Base-by-base conservation (phyloP, 148 eudicot species). In the Dysphania ambrosioides region DNA sequence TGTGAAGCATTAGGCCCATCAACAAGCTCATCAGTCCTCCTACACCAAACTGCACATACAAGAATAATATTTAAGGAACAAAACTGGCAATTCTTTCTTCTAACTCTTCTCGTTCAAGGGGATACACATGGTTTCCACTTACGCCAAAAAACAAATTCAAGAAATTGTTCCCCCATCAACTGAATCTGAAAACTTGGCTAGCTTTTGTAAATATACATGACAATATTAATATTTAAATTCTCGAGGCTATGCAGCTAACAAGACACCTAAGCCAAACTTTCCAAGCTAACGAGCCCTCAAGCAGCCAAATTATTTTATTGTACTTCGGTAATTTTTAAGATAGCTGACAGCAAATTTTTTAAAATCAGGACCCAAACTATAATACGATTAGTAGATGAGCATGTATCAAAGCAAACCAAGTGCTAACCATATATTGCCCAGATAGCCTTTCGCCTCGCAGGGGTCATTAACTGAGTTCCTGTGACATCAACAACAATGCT, bases 1-100 rank as follows among this genome's bases (percentile, higher is more conserved):
- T 95, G 97, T 5, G 97, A 92, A 31, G 97, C 99, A 82, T 95
- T 95, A 19, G 96, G 99, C 41, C 99, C 99, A 67, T 95, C 99
- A 64, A 95, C 99, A 63, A 95, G 97, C 81, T 95, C 99, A 80
- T 95, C 99, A 16, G 99, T 95, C 87, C 99, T 89, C 78, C 97
- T 92, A 86, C 99, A 95, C 99, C 99, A 95, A 59, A 95, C 99
- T 95, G 84, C 72, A 79, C 61, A 61, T 53, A 47, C 23, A 76
- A 35, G 27, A 35, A 66, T 32, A 34, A 26, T 71, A 47, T 13
- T 67, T 41, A 71, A 44, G 35, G 56, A 40, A 10, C 12, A 16
- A 27, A 47, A 27, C 65, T 47, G 4, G 56, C 23, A 31, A 26
- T 2, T 47, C 21, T 47, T 47, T 47, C 51, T 47, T 15, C 13